Evolutionary conservation across 495 filamentous ascomycete genomes (phyloP), one percentile per base, ranked within the genome.

Genomic region (Xylaria sp.): DNA sequence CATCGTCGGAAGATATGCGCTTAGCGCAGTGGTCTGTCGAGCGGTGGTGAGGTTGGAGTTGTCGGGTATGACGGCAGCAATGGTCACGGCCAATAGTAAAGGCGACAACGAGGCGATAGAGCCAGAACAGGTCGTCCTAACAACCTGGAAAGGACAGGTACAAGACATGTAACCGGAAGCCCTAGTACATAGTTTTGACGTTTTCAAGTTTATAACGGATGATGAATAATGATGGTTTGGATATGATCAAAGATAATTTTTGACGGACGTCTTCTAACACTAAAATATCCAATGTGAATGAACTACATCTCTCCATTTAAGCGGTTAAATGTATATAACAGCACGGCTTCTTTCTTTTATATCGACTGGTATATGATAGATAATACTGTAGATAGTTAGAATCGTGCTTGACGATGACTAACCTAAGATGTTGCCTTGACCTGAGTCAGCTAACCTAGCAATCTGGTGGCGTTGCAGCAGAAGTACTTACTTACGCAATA

Each of bases 21-120:
- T 67, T 3, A 69, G 62, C 40, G 70, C 69, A 5, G 40, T 75
- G 0, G 64, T 58, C 26, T 76, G 74, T 37, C 63, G 73, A 46
- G 46, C 75, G 0, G 67, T 76, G 19, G 59, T 76, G 31, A 73
- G 75, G 35, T 58, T 67, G n/a, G 74, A 76, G 66, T 48, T 76
- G 58, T 52, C 69, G 15, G 68, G 68, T 12, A 70, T 75, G 71
- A 62, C 21, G 58, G 68, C 59, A 1, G 31, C 58, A 5, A 63
- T 70, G 59, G 24, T 48, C 37, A 14, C 52, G 5, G 15, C 40
- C 9, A 26, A 21, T 14, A 12, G 41, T 33, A 29, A 31, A 37
- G 44, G 41, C 7, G 41, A 19, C 7, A 19, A 5, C 15, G 66
- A 58, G 8, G 26, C 50, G 21, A 37, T 46, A 2, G 66, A 59